Base-by-base conservation (phyloP, 1,139 yeast genomes). In the Suhomyces panamericanus region DNA sequence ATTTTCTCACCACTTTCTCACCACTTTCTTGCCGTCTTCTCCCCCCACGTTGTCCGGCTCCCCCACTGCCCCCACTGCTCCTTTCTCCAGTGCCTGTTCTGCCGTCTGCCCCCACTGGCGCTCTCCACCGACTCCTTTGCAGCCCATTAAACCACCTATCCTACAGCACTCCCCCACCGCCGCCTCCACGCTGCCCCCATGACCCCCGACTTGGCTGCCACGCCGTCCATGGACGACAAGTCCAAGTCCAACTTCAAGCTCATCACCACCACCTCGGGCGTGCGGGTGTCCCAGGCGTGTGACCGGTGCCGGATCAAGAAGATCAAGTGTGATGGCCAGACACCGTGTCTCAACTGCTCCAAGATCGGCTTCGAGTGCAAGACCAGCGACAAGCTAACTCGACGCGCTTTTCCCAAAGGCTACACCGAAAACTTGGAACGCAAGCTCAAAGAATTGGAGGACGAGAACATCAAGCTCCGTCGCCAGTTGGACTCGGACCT, bases 261-360 rank as follows among this genome's bases (percentile, higher is more conserved):
- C 40, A 74, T 74, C 37, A 66, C 62, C 42, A 72, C 78, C 12
- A 67, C 69, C 10, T 53, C 66, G 5, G 77, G 78, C 0, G 61
- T 68, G 11, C 56, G 87, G 51, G 84, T 84, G 3, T 78, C 87
- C 2, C 93, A 85, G 60, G 93, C 93, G 4, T 86, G 95, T 66
- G 93, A 86, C 61, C 69, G 95, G 35, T 86, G 95, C 57, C 69
- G 93, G 43, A 77, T 85, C 51, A 83, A 87, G 54, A 86, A 86
- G 64, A 83, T 85, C 54, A 84, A 83, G 56, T 86, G 95, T 66
- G 87, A 84, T 56, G 93, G 93, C 1, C 68, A 75, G 47, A 73
- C 79, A 2, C 91, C 93, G 2, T 86, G 95, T 59, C 70, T 79
- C 33, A 83, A 83, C 56, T 86, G 93, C 59, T 66, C 69, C 37